Evolutionary conservation across 768 basidiomycete species (phyloP).

Genomic region (Cystofilobasidium macerans): DNA sequence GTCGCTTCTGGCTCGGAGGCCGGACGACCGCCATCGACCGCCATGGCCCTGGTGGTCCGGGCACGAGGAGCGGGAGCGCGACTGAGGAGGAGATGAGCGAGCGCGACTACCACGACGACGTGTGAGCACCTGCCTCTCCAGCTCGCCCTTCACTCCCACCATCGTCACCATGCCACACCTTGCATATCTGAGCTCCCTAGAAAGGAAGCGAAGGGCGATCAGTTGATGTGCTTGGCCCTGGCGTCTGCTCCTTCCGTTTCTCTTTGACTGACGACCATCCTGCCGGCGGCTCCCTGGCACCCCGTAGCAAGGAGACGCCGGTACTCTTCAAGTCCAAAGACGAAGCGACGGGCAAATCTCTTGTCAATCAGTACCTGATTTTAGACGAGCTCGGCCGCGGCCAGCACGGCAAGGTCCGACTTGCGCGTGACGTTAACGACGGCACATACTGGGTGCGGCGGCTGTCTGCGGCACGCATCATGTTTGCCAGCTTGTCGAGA

Average conservation of each 20-base stretch:
- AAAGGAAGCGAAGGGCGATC: no score
- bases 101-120: neutral
- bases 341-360: slow-evolving; percentile 37
- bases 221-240: neutral
- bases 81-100: neutral
- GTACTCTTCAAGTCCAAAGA: slow-evolving; percentile 31
- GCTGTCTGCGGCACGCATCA: neutral
- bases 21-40: no score
- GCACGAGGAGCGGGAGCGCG: neutral
- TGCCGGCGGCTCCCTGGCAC: neutral
- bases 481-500: neutral
- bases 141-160: neutral
- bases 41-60: neutral
- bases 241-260: neutral
- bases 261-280: neutral
- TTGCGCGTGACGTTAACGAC: slow-evolving; percentile 47
- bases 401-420: slow-evolving; percentile 79
- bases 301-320: slow-evolving; percentile 34
- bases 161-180: neutral
- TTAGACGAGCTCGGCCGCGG: slow-evolving; percentile 68
- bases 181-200: neutral
- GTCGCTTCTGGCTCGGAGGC: no score
- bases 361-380: slow-evolving; percentile 77
- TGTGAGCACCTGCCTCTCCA: neutral
- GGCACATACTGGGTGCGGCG: slow-evolving; percentile 21